These are phyloP conservation scores for Aspergillus puulaauensis DNA, from an alignment of 2,329 filamentous ascomycete genomes.

Conservation along the genomic window DNA sequence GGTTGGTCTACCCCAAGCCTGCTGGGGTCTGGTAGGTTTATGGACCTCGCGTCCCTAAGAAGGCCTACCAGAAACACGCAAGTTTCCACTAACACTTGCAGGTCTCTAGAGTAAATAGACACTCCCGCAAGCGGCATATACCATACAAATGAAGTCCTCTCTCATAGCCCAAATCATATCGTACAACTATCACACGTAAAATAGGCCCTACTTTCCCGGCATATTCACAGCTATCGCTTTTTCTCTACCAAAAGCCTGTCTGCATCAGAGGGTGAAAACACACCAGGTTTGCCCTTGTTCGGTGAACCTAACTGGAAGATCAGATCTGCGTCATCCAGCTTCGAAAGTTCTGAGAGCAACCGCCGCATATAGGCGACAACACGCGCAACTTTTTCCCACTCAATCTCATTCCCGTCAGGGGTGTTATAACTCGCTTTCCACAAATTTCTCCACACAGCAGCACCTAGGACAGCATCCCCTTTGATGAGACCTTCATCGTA, in stretches of 20 bases:
- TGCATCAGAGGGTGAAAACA: slow-evolving; percentile 35
- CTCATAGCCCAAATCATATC: background rate
- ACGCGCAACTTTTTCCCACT: slow-evolving; percentile 59
- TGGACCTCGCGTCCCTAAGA: too few relatives aligned
- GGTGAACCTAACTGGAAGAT: slow-evolving; percentile 49
- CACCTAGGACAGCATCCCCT: slow-evolving; percentile 48
- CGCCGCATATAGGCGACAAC: slow-evolving; percentile 65
- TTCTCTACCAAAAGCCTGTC: slow-evolving; percentile 42
- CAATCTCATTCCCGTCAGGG: slow-evolving; percentile 49
- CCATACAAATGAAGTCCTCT: background rate
- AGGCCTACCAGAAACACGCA: background rate
- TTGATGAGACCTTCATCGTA: slow-evolving; percentile 49
- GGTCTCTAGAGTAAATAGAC: background rate
- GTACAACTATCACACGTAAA: background rate
- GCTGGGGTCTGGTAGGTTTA: background rate
- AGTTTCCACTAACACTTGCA: background rate
- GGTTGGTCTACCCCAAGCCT: background rate
- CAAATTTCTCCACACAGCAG: slow-evolving; percentile 90
- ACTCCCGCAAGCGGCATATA: background rate
- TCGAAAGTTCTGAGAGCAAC: slow-evolving; percentile 55
- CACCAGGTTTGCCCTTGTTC: slow-evolving; percentile 31
- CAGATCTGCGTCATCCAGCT: slow-evolving; percentile 54
- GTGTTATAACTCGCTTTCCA: slow-evolving; percentile 68
- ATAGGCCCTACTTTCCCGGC: background rate
- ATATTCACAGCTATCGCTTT: slow-evolving; percentile 14